These are phyloP conservation scores for Globisporangium spiculum DNA, from an alignment of 352 stramenopile species.

Conservation along the genomic window DNA sequence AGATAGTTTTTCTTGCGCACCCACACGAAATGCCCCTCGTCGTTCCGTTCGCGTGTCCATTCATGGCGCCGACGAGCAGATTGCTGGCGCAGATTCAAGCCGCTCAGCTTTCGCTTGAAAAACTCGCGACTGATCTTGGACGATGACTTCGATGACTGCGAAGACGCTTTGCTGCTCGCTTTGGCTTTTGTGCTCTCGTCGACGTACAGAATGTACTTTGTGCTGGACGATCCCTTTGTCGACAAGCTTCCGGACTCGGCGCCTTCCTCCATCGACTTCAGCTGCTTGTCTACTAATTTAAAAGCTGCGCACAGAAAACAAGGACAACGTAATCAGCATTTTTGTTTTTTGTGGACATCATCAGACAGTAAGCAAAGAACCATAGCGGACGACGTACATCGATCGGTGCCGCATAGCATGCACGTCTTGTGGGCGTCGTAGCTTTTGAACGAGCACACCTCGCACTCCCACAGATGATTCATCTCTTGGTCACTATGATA, in stretches of 20 bases:
- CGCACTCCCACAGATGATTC: constrained; percentile 85
- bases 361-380: neutral
- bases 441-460: constrained; percentile 93
- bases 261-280: constrained; percentile 30
- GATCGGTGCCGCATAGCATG: constrained; percentile 87
- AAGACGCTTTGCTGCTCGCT: constrained; percentile 18
- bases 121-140: constrained; percentile 57
- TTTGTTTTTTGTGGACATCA: neutral
- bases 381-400: constrained; percentile 31
- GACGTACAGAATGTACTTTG: constrained; percentile 76
- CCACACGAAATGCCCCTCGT: constrained; percentile 80
- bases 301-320: constrained; percentile 33
- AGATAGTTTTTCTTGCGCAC: constrained; percentile 75
- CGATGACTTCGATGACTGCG: constrained; percentile 25
- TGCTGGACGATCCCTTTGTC: constrained; percentile 31
- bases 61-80: constrained; percentile 81
- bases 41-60: constrained; percentile 76
- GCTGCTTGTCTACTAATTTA: constrained; percentile 58
- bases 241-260: constrained; percentile 31
- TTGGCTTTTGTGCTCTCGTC: constrained; percentile 52
- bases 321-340: neutral
- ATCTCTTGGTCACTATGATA: constrained; percentile 70
- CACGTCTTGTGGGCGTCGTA: constrained; percentile 85
- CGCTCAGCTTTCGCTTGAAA: constrained; percentile 78
- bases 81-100: constrained; percentile 75